Evolutionary conservation across 2,329 filamentous ascomycete genomes (phyloP), one percentile per base, ranked within the genome.

Genomic region (Magnaporthiopsis rhizophila): DNA sequence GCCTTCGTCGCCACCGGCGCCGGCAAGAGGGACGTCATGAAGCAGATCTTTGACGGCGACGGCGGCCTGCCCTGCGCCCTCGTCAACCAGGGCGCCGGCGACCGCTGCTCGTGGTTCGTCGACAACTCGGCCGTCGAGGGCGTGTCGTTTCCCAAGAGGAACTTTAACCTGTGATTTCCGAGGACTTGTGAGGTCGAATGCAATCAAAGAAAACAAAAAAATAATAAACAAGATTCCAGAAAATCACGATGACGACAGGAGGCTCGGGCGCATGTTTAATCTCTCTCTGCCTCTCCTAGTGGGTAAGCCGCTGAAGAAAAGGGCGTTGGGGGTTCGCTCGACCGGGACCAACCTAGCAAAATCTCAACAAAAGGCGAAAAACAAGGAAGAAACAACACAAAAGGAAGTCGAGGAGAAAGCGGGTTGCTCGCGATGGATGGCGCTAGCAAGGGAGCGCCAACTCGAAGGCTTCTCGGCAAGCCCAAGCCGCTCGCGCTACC

Each of bases 101-200:
- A 97, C 68, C 89, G 92, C 71, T 92, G 92, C 72, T 95, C 88
- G 78, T 99, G 95, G 95, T 98, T 99, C 74, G 92, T 93, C 58
- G 95, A 98, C 74, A 83, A 87, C 72, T 81, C 90, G 5, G 94
- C 95, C 60, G 87, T 96, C 15, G 89, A 97, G 72, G 92, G 91
- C 5, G 91, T 99, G 15, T 81, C 82, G 66, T 97, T 91, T 73
- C 91, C 93, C 30, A 84, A 89, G 73, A 87, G 90, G 69, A 88
- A 90, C 26, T 85, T 84, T 71, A 76, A 72, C 67, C 74, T 86
- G 72, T 84, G 69, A 69, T 61, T 61, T 38, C 9, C 26, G 15
- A 7, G 24, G 30, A 7, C 2, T 32, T 28, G 9, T 6, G 4
- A 18, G 26, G 56, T 12, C 26, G n/a, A 26, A 58, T n/a, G 24